Conservation (phyloP, 345 rosid genomes). For the Hibiscus mutabilis region DNA sequence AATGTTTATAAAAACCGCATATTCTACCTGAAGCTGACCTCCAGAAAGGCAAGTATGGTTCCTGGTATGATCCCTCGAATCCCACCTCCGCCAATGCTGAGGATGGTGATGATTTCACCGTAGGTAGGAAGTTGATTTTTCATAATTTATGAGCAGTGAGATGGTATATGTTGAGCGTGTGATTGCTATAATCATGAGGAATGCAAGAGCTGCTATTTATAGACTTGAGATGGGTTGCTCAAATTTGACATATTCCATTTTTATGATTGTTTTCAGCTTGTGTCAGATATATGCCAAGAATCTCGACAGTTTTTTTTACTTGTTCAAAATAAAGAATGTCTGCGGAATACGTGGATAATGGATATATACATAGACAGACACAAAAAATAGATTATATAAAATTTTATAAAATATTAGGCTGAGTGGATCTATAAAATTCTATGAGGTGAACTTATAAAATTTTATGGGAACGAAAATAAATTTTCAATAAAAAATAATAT, state of each 20-base stretch:
- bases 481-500: no score
- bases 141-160: not conserved
- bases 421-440: no score
- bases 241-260: not conserved
- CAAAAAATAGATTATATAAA: no score
- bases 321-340: not conserved
- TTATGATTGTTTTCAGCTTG: not conserved
- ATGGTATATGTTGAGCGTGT: not conserved
- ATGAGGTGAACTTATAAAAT: no score
- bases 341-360: not conserved
- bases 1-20: no score
- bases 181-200: not conserved
- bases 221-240: not conserved
- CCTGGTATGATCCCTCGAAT: conserved; percentile 68
- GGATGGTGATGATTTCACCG: conserved; percentile 52
- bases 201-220: not conserved
- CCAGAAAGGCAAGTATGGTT: conserved; percentile 49
- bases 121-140: conserved; percentile 37
- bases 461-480: no score
- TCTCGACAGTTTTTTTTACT: not conserved
- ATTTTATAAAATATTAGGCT: no score
- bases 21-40: conserved; percentile 56
- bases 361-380: no score
- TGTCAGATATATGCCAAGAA: not conserved
- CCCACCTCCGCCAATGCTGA: conserved; percentile 84